Conservation (phyloP, 164 flowering plant species). For the Malania oleifera region DNA sequence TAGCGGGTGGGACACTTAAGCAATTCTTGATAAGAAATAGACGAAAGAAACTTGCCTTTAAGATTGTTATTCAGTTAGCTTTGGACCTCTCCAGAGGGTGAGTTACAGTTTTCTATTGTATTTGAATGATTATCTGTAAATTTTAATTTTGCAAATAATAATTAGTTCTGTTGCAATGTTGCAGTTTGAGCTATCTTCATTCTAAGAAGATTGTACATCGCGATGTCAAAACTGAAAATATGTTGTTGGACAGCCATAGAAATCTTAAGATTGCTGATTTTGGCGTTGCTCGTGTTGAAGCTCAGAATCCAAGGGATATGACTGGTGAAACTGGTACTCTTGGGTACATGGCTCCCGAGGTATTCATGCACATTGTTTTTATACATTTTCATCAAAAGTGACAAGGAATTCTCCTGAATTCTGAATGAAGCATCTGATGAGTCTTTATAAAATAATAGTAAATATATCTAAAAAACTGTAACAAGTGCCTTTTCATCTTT, state of each 20-base stretch:
- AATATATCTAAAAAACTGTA: too few species aligned
- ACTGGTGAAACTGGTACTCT: constrained; percentile 77
- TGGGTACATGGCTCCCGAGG: constrained; percentile 81
- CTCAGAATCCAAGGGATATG: constrained; percentile 64
- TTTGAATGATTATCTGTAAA: neutral
- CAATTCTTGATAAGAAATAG: constrained; percentile 40
- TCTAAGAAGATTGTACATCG: constrained; percentile 65
- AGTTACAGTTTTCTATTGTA: neutral
- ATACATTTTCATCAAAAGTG: neutral
- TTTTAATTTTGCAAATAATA: neutral
- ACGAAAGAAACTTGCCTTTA: constrained; percentile 42
- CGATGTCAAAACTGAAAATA: constrained; percentile 67
- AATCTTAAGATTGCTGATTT: constrained; percentile 59
- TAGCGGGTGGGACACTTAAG: constrained; percentile 62
- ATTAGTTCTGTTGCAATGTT: neutral
- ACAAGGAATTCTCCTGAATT: neutral
- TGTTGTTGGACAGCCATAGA: constrained; percentile 40
- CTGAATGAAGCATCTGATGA: too few species aligned
- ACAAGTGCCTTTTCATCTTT: too few species aligned
- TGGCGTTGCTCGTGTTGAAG: constrained; percentile 60
- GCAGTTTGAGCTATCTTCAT: constrained; percentile 62
- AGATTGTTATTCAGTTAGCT: constrained; percentile 55
- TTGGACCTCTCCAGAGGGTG: constrained; percentile 66
- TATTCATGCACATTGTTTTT: constrained; percentile 15
- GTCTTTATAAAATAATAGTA: too few species aligned